phyloP scores from a whole-genome alignment of 1,284 basidiomycete species.

The Leccinum fallax region DNA sequence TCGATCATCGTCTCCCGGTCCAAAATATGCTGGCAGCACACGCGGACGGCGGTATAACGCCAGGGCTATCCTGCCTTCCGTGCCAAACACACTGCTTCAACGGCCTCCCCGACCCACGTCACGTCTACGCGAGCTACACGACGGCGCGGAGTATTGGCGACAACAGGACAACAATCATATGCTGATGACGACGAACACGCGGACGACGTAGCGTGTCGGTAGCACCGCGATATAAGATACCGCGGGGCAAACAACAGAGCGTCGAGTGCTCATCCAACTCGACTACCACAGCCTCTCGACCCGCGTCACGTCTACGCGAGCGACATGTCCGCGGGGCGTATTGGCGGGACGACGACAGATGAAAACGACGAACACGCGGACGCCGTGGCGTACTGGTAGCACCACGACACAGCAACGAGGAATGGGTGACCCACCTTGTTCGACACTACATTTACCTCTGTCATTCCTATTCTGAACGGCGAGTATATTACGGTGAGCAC shows the following conservation, averaged over 20 bases:
- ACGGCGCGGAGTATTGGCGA: no score
- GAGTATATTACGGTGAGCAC: no score
- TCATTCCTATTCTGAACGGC: no score
- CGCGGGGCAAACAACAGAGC: conserved; percentile 91
- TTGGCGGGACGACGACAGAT: no score
- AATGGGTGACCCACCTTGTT: no score
- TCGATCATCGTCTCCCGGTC: conserved; percentile 92
- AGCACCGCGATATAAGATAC: conserved; percentile 53
- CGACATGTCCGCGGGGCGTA: conserved; percentile 33
- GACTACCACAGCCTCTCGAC: conserved; percentile 85
- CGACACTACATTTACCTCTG: no score
- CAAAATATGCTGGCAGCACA: conserved; percentile 82
- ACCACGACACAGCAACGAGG: no score
- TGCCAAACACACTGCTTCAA: conserved; percentile 29
- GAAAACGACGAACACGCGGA: no score
- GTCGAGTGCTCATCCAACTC: conserved; percentile 70
- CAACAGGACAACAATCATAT: no score
- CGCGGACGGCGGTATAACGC: conserved; percentile 88
- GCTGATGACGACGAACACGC: no score
- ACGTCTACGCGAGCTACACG: conserved; percentile 52
- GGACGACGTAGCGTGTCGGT: no score
- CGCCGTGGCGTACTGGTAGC: no score
- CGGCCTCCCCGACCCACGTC: conserved; percentile 60
- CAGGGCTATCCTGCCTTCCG: conserved; percentile 49
- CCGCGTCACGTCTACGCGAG: conserved; percentile 56